Conservation (phyloP, 768 basidiomycete genomes). For the Amanita polypyramis region DNA sequence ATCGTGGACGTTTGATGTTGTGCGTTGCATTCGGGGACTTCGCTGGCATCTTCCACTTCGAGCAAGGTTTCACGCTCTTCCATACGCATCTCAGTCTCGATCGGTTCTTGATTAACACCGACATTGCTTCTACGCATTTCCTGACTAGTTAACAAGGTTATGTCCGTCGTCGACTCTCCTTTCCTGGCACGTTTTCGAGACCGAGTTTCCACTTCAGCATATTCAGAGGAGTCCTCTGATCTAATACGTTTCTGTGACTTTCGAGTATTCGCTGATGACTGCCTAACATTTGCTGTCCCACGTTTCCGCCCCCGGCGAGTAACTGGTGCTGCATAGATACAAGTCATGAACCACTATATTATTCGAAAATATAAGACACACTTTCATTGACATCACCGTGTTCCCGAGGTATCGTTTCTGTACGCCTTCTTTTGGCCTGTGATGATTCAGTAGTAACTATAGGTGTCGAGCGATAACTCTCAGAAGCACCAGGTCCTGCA, state of each 20-base stretch:
- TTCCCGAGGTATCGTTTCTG: not conserved
- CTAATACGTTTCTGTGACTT: constrained; percentile 1
- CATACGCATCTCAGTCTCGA: not conserved
- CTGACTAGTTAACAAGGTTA: not conserved
- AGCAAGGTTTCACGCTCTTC: not conserved
- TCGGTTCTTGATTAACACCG: not conserved
- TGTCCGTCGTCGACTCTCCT: not conserved
- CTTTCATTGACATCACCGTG: not conserved
- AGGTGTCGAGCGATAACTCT: not conserved
- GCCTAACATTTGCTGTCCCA: not conserved
- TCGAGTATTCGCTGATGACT: not conserved
- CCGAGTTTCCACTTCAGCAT: not conserved
- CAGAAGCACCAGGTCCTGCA: not conserved
- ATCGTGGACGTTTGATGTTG: not conserved
- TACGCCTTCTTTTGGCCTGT: not conserved
- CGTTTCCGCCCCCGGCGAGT: not conserved
- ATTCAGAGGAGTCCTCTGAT: not conserved
- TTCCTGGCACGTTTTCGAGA: not conserved
- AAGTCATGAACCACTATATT: not conserved
- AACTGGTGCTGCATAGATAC: not conserved
- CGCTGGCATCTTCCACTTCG: not conserved
- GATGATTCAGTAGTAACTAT: not conserved
- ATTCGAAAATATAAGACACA: not conserved
- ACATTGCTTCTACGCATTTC: not conserved
- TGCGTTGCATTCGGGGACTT: not conserved